These are phyloP conservation scores for Chrysanthemum seticuspe DNA, from an alignment of 129 eudicot genomes.

Conservation along the genomic window DNA sequence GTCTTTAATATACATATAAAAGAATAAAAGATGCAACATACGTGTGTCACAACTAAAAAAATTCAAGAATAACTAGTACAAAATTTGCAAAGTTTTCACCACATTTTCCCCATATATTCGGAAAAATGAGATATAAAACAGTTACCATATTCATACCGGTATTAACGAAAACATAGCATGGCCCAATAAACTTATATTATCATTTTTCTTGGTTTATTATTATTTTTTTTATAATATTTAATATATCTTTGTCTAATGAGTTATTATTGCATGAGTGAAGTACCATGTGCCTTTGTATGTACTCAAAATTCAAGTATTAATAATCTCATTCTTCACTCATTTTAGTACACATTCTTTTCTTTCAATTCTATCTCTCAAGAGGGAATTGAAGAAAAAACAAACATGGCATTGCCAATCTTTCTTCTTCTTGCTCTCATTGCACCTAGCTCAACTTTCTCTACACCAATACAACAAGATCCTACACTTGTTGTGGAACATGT, in stretches of 20 bases:
- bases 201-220: conserved; percentile 10
- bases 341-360: conserved; percentile 34
- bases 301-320: conserved; percentile 36
- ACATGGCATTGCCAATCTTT: conserved; percentile 28
- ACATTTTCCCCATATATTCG: conserved; percentile 21
- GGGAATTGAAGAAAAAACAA: conserved; percentile 14
- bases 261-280: conserved; percentile 37
- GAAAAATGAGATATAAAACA: conserved; percentile 10
- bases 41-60: conserved; percentile 40
- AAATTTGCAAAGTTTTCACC: conserved; percentile 16
- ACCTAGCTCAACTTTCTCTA: conserved; percentile 19
- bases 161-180: conserved; percentile 9
- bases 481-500: conserved; percentile 32
- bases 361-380: conserved; percentile 22
- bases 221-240: neutral
- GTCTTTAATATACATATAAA: conserved; percentile 21
- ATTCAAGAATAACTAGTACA: neutral
- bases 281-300: conserved; percentile 40
- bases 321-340: conserved; percentile 32
- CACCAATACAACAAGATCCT: conserved; percentile 33
- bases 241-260: conserved; percentile 20
- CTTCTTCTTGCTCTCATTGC: conserved; percentile 32
- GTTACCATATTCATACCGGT: conserved; percentile 8
- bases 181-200: neutral
- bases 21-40: conserved; percentile 26